Base-by-base conservation (phyloP, 257 asterid genomes). In the Lithospermum erythrorhizon region DNA sequence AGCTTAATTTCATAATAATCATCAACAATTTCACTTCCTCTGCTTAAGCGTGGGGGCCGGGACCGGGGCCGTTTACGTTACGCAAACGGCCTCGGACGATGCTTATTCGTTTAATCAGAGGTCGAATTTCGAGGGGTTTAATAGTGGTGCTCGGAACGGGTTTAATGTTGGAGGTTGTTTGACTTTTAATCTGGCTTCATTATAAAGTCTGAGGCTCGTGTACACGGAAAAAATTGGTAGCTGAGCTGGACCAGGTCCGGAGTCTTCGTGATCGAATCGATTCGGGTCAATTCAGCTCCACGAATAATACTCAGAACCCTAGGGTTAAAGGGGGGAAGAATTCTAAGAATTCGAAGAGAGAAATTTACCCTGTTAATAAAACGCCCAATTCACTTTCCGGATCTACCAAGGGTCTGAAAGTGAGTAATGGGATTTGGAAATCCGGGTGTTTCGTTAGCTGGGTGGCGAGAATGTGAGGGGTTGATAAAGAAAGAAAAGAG, bases 61-160 rank as follows among this genome's bases (percentile, higher is more conserved):
- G 80, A 68, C 27, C 27, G 79, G 78, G 23, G 61, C 55, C 9
- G 81, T 82, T 24, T 85, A 70, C 32, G 86, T 81, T 19, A 79
- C 94, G 49, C 97, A 80, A 82, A 75, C 96, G 2, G 91, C 85
- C 6, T 89, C 99, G 3, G 99, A 89, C 35, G 99, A 93, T 29
- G 97, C 96, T 6, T 86, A 93, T 70, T 93, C 97, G 3, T 93
- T 75, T 75, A 89, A 84, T 58, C 97, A 86, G 76, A 73, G 73
- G 58, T 69, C 80, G 4, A 64, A 55, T 27, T 27, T 27, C 5
- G 32, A 27, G 32, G 32, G 32, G 13, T 75, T 74, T 56, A 69
- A 85, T 32, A 64, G 80, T 1, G 65, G 78, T 35, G 64, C 69
- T 65, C 85, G 86, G 14, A 73, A 70, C 80, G 84, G 81, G 9